These are phyloP conservation scores for Yamadazyma dendronema DNA, from an alignment of 1,139 yeast genomes.

Conservation along the genomic window DNA sequence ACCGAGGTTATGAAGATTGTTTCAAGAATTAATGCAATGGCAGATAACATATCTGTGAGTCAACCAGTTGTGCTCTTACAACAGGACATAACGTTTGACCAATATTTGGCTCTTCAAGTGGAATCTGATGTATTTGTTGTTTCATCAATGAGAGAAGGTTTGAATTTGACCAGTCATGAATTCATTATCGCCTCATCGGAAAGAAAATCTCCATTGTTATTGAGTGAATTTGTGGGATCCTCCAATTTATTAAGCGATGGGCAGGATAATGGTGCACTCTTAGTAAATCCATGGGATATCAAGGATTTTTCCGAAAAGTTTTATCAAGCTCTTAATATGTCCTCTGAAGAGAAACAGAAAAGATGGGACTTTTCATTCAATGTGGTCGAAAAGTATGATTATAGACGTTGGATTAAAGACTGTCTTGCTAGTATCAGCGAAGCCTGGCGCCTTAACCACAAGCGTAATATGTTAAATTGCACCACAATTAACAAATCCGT, in stretches of 20 bases:
- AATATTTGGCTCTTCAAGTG: conserved; percentile 78
- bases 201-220: conserved; percentile 74
- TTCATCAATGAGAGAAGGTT: conserved; percentile 91
- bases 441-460: conserved; percentile 62
- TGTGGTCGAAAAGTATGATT: conserved; percentile 64
- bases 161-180: conserved; percentile 95
- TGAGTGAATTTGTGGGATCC: conserved; percentile 94
- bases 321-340: conserved; percentile 62
- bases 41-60: conserved; percentile 68
- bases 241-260: conserved; percentile 61
- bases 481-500: conserved; percentile 26
- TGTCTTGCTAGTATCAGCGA: conserved; percentile 55
- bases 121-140: conserved; percentile 90
- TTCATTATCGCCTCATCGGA: conserved; percentile 75
- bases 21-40: conserved; percentile 77
- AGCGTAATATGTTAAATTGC: conserved; percentile 24
- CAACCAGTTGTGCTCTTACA: conserved; percentile 87
- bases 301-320: conserved; percentile 63
- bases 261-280: conserved; percentile 59
- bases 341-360: conserved; percentile 49
- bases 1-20: conserved; percentile 74
- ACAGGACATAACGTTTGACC: conserved; percentile 85
- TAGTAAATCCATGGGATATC: conserved; percentile 91
- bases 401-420: conserved; percentile 68
- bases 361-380: conserved; percentile 65